Percentiles rank a stretch among this genome's conserved stretches.
Conservation (phyloP, 352 stramenopile genomes). For the Globisporangium paroecandrum region DNA sequence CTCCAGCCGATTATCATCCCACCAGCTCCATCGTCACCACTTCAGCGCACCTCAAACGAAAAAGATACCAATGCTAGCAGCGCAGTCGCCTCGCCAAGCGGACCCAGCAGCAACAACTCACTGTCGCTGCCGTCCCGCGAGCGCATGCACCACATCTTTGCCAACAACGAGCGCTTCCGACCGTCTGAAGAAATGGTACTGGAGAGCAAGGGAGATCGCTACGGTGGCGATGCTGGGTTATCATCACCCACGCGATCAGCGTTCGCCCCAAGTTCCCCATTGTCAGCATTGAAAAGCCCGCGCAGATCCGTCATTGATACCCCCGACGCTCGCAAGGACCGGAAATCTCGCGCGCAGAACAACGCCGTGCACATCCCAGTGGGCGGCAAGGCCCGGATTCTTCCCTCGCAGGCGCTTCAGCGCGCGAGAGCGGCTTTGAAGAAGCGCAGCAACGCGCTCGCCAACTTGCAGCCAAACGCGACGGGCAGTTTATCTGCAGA, state of each 20-base stretch:
- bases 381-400: constrained; percentile 29
- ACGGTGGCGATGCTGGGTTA: neutral
- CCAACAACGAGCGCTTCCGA: constrained; percentile 16
- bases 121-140: constrained; percentile 12
- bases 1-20: constrained; percentile 19
- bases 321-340: neutral
- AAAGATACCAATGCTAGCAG: neutral
- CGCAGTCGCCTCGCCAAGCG: neutral
- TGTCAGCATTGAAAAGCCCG: neutral
- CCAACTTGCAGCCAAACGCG: constrained; percentile 23
- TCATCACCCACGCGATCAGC: constrained; percentile 4
- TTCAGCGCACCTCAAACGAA: neutral
- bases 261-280: neutral
- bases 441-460: constrained; percentile 31
- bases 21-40: neutral
- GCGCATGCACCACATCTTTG: constrained; percentile 15
- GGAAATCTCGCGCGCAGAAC: neutral
- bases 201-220: neutral
- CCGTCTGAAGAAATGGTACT: constrained; percentile 10
- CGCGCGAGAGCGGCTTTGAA: constrained; percentile 27
- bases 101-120: neutral
- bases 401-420: constrained; percentile 27
- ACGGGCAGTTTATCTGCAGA: constrained; percentile 12
- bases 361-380: constrained; percentile 25
- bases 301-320: neutral